Conservation (phyloP, 192 early-diverging fungal genomes). For the Coemansia sp. region DNA sequence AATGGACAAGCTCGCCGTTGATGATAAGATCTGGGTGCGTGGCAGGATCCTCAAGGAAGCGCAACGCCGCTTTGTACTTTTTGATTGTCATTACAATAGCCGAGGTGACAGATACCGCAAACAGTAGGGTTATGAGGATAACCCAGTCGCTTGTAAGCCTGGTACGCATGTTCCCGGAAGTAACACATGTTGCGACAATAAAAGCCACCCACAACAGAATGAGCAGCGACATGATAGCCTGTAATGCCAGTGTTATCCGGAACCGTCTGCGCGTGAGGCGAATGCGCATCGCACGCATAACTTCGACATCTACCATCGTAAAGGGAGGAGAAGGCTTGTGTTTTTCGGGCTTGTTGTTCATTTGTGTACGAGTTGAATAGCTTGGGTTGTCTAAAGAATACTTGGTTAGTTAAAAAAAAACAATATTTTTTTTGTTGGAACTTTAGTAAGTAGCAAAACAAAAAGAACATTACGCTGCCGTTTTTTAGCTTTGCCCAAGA, state of each 20-base stretch:
- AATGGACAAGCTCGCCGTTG: constrained; percentile 27
- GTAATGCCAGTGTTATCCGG: constrained; percentile 31
- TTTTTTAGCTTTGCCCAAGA: too few species aligned
- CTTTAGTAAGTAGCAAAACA: neutral
- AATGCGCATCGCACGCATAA: constrained; percentile 55
- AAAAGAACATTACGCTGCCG: too few species aligned
- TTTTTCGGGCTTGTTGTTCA: constrained; percentile 19
- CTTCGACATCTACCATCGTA: constrained; percentile 48
- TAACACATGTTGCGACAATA: constrained; percentile 23
- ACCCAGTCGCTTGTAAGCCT: constrained; percentile 52
- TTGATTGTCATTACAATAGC: constrained; percentile 40
- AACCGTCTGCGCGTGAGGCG: constrained; percentile 49
- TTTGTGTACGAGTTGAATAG: neutral
- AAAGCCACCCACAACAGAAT: constrained; percentile 41
- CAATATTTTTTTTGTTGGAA: neutral
- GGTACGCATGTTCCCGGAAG: constrained; percentile 16
- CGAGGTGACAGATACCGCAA: constrained; percentile 33
- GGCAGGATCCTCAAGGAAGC: constrained; percentile 42
- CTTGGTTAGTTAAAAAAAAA: neutral
- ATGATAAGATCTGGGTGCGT: constrained; percentile 53
- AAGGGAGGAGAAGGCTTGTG: constrained; percentile 43
- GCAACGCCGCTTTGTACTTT: constrained; percentile 37
- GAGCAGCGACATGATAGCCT: constrained; percentile 32
- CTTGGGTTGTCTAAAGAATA: neutral
- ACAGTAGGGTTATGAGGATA: constrained; percentile 38